A percentile compares a stretch with the other conserved stretches of the same genome.
These are phyloP conservation scores for Russula emetica DNA, from an alignment of 768 basidiomycete genomes.

Conservation along the genomic window DNA sequence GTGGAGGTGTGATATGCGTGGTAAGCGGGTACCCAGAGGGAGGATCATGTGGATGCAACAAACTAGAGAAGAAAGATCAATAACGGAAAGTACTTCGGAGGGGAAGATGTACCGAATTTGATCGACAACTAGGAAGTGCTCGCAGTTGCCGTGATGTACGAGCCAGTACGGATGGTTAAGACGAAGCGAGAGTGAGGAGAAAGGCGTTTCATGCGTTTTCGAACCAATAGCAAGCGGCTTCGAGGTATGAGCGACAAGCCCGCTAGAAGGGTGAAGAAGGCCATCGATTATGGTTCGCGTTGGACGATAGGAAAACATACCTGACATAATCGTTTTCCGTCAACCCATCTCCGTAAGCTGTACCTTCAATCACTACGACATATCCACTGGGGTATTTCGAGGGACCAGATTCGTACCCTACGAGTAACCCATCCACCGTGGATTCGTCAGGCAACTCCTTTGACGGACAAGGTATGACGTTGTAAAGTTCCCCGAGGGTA, in stretches of 20 bases:
- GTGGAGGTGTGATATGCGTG: conserved; percentile 56
- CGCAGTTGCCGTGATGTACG: conserved; percentile 75
- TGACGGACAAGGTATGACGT: conserved; percentile 57
- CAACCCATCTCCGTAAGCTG: conserved; percentile 53
- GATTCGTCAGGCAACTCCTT: conserved; percentile 48
- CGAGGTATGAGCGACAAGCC: conserved; percentile 42
- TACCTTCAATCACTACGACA: conserved; percentile 58
- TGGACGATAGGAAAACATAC: conserved; percentile 38
- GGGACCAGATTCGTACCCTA: conserved; percentile 34
- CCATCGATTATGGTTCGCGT: not conserved
- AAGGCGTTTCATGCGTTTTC: conserved; percentile 44
- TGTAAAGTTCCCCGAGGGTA: conserved; percentile 59
- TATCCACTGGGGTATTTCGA: conserved; percentile 35
- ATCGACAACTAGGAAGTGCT: conserved; percentile 71
- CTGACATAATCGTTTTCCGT: conserved; percentile 52
- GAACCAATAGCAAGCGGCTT: conserved; percentile 35
- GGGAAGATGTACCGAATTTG: conserved; percentile 54
- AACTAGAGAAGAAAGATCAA: conserved; percentile 37
- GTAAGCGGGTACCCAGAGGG: conserved; percentile 62
- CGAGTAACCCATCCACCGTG: conserved; percentile 33
- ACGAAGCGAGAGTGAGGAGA: conserved; percentile 55
- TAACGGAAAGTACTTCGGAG: not conserved
- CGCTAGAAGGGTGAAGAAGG: conserved; percentile 37
- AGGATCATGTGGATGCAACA: conserved; percentile 56
- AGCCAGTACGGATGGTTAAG: conserved; percentile 79